Evolutionary conservation across 768 basidiomycete species (phyloP).

Genomic region (Leccinum imitatum): DNA sequence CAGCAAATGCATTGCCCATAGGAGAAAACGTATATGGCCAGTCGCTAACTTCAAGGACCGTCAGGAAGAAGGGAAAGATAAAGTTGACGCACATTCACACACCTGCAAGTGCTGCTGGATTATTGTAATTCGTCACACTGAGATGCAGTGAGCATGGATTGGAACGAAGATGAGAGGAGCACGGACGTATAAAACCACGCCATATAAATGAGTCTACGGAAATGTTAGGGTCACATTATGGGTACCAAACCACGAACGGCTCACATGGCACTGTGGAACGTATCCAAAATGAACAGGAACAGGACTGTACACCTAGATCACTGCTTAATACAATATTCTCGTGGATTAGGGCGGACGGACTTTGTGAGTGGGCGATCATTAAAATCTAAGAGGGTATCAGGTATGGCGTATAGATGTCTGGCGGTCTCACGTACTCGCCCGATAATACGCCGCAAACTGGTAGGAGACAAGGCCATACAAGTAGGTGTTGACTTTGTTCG

Average conservation of each 20-base stretch:
- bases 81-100: background rate
- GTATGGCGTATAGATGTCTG: background rate
- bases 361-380: slow-evolving; percentile 14
- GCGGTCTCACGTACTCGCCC: slow-evolving; percentile 11
- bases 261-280: slow-evolving; percentile 20
- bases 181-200: slow-evolving; percentile 20
- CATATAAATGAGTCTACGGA: slow-evolving; percentile 16
- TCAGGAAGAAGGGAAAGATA: background rate
- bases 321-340: background rate
- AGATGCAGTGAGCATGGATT: background rate
- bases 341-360: background rate
- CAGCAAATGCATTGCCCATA: slow-evolving; percentile 45
- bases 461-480: slow-evolving; percentile 45
- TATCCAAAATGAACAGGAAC: slow-evolving; percentile 20
- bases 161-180: too few species aligned
- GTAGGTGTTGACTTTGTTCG: slow-evolving; percentile 24
- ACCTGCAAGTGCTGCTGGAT: background rate
- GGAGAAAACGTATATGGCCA: slow-evolving; percentile 55
- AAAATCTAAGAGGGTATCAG: slow-evolving; percentile 9
- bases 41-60: slow-evolving; percentile 32
- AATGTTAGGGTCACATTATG: background rate
- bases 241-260: background rate
- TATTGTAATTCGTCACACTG: background rate
- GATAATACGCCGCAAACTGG: slow-evolving; percentile 42
- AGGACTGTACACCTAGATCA: slow-evolving; percentile 16